These are phyloP conservation scores for Backusella luteola DNA, from an alignment of 192 early-diverging fungal genomes.

Conservation along the genomic window DNA sequence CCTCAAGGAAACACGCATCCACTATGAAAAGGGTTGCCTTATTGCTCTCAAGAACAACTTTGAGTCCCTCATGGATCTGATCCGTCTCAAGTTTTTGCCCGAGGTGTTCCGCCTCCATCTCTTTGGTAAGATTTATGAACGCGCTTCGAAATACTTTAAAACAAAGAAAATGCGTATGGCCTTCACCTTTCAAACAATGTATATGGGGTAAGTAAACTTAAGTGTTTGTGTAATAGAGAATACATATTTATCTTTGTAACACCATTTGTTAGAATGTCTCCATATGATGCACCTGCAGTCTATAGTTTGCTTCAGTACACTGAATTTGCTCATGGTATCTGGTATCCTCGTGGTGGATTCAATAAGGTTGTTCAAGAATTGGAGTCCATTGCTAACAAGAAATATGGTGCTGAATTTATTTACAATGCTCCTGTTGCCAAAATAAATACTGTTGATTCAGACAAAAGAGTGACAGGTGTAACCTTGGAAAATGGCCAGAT, in stretches of 20 bases:
- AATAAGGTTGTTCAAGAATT: conserved; percentile 45
- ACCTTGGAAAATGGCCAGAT: conserved; percentile 41
- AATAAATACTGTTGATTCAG: conserved; percentile 37
- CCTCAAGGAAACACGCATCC: conserved; percentile 45
- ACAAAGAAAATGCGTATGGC: conserved; percentile 54
- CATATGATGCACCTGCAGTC: conserved; percentile 58
- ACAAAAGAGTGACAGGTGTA: conserved; percentile 44
- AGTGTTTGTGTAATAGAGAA: neutral
- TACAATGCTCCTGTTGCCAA: conserved; percentile 40
- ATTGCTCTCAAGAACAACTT: conserved; percentile 52
- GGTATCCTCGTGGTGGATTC: conserved; percentile 59
- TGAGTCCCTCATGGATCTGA: conserved; percentile 40
- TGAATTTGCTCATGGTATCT: conserved; percentile 54
- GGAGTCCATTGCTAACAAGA: conserved; percentile 41
- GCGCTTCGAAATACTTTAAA: conserved; percentile 44
- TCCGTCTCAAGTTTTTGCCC: conserved; percentile 38
- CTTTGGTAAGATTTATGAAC: conserved; percentile 37
- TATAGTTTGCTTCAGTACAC: conserved; percentile 55
- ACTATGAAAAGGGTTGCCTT: conserved; percentile 44
- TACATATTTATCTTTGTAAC: neutral
- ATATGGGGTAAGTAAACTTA: conserved; percentile 50
- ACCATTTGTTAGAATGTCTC: conserved; percentile 45
- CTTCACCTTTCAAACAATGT: conserved; percentile 63
- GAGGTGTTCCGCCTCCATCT: conserved; percentile 45
- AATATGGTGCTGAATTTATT: conserved; percentile 39